Percentiles rank a stretch among this genome's conserved stretches.
Evolutionary conservation across 257 asterid genomes (phyloP).

Genomic region (Marsdenia floribunda): DNA sequence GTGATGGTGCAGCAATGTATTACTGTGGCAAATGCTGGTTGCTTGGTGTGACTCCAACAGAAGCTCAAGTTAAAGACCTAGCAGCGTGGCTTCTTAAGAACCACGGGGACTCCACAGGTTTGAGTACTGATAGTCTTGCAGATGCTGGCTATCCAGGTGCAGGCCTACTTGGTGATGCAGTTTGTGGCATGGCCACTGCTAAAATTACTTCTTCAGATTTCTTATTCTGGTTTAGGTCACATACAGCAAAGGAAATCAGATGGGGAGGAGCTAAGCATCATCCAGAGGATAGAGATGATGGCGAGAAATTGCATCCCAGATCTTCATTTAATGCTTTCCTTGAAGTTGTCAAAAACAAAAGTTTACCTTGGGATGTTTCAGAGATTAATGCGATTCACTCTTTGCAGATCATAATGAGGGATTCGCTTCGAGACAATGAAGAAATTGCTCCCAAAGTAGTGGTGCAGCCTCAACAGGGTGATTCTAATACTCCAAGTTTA

Average conservation of each 20-base stretch:
- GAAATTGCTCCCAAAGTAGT: constrained; percentile 18
- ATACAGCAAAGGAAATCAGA: constrained; percentile 38
- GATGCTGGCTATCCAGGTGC: constrained; percentile 58
- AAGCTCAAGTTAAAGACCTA: constrained; percentile 42
- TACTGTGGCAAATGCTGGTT: constrained; percentile 50
- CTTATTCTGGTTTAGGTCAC: constrained; percentile 65
- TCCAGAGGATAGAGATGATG: constrained; percentile 48
- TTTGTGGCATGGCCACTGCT: constrained; percentile 61
- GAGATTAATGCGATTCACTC: constrained; percentile 67
- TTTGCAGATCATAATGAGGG: constrained; percentile 59
- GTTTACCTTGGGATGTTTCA: constrained; percentile 50
- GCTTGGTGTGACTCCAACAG: constrained; percentile 60
- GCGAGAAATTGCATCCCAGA: constrained; percentile 55
- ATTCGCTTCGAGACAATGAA: constrained; percentile 29
- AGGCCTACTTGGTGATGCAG: constrained; percentile 40
- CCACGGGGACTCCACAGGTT: constrained; percentile 41
- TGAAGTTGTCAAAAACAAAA: constrained; percentile 48
- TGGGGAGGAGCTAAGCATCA: constrained; percentile 68
- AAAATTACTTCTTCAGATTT: constrained; percentile 40
- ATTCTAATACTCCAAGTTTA: constrained; percentile 15
- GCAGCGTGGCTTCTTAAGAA: constrained; percentile 39
- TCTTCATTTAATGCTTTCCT: constrained; percentile 57
- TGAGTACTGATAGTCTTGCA: constrained; percentile 53
- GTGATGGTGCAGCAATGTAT: constrained; percentile 64
- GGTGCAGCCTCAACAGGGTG: constrained; percentile 17